Base-by-base conservation (phyloP, 2,329 filamentous ascomycete genomes). In the Calonectria crousiana region DNA sequence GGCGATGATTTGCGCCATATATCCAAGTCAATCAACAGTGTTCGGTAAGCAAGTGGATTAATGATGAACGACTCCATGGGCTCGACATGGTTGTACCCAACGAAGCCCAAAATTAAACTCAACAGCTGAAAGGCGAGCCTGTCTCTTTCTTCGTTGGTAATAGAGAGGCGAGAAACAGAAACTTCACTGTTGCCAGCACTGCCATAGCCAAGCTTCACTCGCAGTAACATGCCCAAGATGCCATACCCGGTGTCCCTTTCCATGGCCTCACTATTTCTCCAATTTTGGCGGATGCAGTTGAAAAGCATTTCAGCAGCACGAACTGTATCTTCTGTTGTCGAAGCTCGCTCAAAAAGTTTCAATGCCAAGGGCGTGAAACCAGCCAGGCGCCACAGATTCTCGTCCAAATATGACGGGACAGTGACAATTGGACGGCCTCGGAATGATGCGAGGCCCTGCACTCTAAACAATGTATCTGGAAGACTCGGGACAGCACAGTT, bases 231-330 rank as follows among this genome's bases (percentile, higher is more conserved):
- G 51, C 94, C 94, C 66, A 99, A 86, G 44, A 98, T 94, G 32
- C 95, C 94, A 82, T 98, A 99, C 0, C 96, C 97, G 78, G 97
- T 97, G 74, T 98, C 95, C 80, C 95, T 93, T 84, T 99, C 97
- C 94, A 99, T 98, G 32, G 97, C 96, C 83, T 99, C 97, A 78
- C 97, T 98, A 78, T 98, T 98, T 76, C 97, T 92, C 97, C 97
- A 99, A 82, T 94, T 98, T 76, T 94, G 93, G 77, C 94, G 93
- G 65, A 98, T 94, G 74, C 95, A 95, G 77, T 94, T 92, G 75
- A 98, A 95, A 32, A 98, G 88, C 80, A 97, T 94, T 80, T 97
- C 92, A 3, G 97, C 92, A 1, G 96, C 93, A 69, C 94, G 90
- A 13, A 96, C 86, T 34, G 96, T 92, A 56, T 93, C 92, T 64